phyloP scores from a whole-genome alignment of 805 yeast genomes.

The Monosporozyma unispora region DNA sequence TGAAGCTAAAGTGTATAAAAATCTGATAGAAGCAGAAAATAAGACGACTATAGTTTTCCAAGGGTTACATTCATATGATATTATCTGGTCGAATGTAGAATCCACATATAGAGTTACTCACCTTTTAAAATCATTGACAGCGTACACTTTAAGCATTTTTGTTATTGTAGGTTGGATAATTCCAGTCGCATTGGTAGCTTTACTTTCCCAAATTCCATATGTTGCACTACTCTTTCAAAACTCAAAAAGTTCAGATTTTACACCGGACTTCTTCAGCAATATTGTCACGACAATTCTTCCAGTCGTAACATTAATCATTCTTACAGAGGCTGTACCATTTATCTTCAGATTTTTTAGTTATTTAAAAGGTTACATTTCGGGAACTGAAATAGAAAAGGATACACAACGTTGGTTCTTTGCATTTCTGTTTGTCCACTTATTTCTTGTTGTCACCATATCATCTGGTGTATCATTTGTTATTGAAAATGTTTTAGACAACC shows the following conservation, averaged over 20 bases:
- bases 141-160: conserved; percentile 38
- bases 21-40: neutral
- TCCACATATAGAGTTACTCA: conserved; percentile 31
- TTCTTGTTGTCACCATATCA: conserved; percentile 76
- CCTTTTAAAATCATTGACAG: conserved; percentile 34
- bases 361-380: conserved; percentile 52
- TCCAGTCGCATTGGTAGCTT: conserved; percentile 75
- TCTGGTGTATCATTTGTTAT: conserved; percentile 62
- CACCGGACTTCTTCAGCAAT: conserved; percentile 47
- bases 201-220: conserved; percentile 65
- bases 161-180: conserved; percentile 64
- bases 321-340: conserved; percentile 55
- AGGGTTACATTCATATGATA: conserved; percentile 45
- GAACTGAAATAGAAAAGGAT: conserved; percentile 56
- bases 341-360: conserved; percentile 47
- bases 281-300: conserved; percentile 58
- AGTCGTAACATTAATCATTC: conserved; percentile 50
- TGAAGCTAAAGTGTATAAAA: neutral
- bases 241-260: conserved; percentile 36
- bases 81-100: conserved; percentile 60
- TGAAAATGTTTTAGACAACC: conserved; percentile 55
- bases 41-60: neutral
- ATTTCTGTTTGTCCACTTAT: conserved; percentile 73
- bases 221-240: conserved; percentile 33
- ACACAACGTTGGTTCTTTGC: conserved; percentile 71